Evolutionary conservation across 78 protist genomes (phyloP).

Genomic region (Dictyostelium purpureum): DNA sequence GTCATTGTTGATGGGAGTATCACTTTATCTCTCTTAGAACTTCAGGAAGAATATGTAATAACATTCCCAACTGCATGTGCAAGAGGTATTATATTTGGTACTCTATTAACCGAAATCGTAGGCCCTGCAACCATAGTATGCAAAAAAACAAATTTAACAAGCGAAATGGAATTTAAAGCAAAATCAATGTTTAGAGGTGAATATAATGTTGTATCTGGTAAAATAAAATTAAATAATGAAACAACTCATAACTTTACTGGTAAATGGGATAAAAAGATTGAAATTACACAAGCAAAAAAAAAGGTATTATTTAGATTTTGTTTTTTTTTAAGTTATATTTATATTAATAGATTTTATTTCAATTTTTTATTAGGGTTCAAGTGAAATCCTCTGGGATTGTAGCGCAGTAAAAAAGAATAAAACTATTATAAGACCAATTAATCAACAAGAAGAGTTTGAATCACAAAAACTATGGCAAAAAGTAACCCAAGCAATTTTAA

Average conservation of each 20-base stretch:
- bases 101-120: conserved; percentile 60
- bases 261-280: conserved; percentile 70
- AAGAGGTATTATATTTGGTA: conserved; percentile 84
- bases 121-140: conserved; percentile 80
- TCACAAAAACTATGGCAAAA: conserved; percentile 81
- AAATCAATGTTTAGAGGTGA: conserved; percentile 89
- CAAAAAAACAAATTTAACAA: conserved; percentile 53
- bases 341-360: not conserved
- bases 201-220: conserved; percentile 83
- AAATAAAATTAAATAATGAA: conserved; percentile 47
- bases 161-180: conserved; percentile 85
- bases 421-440: conserved; percentile 22
- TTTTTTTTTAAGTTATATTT: not conserved
- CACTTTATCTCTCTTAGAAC: conserved; percentile 24
- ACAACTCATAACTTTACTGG: conserved; percentile 56
- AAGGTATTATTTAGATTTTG: not conserved
- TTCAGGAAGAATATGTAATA: conserved; percentile 81
- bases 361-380: not conserved
- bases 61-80: conserved; percentile 87
- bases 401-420: conserved; percentile 7
- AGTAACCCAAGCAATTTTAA: conserved; percentile 81
- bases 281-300: conserved; percentile 1
- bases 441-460: conserved; percentile 45
- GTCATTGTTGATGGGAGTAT: conserved; percentile 81
- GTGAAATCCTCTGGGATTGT: conserved; percentile 40